Evolutionary conservation across 1,284 basidiomycete species (phyloP), one percentile per base, ranked within the genome.

Genomic region (Phylloboletellus chloephorus): DNA sequence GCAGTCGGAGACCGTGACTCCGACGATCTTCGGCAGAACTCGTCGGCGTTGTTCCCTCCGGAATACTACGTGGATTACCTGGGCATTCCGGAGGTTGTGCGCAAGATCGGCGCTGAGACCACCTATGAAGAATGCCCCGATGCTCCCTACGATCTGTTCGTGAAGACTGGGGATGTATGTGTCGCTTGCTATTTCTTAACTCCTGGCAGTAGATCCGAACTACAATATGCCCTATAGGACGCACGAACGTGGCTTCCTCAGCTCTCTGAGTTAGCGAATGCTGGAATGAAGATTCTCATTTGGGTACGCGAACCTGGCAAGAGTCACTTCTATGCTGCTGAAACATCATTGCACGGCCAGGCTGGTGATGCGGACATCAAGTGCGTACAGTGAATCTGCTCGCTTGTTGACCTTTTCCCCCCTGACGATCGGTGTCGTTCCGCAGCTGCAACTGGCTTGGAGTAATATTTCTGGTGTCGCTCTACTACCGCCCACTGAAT

Each of bases 321-420:
- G 16, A 4, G 1, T 10, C 4, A 3, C 4, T 29, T 12, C 7
- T n/a, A 17, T 32, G 9, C 15, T 17, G 9, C 31, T 45, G 10
- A 43, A 25, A 25, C 1, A 22, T 13, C 13, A 15, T 41, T 24
- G n/a, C 9, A 19, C 20, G 1, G 7, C 20, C 30, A 81, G 78
- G 77, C 76, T 29, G 79, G 79, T 11, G 79, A 82, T 48, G 71
- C 76, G 28, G 79, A 82, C 51, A 79, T 81, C 53, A 77, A 71
- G 78, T 79, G 41, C 36, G 65, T 55, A 4, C n/a, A n/a, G n/a
- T 31, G 0, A 5, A 36, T 15, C 4, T 31, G 13, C 20, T 28
- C 17, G 4, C 34, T 37, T 31, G 23, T 15, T 7, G 15, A 5
- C 13, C 29, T 35, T 36, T 21, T 20, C 17, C n/a, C n/a, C n/a